Conservation (phyloP, 805 yeast genomes). For the Candida andamanensis region DNA sequence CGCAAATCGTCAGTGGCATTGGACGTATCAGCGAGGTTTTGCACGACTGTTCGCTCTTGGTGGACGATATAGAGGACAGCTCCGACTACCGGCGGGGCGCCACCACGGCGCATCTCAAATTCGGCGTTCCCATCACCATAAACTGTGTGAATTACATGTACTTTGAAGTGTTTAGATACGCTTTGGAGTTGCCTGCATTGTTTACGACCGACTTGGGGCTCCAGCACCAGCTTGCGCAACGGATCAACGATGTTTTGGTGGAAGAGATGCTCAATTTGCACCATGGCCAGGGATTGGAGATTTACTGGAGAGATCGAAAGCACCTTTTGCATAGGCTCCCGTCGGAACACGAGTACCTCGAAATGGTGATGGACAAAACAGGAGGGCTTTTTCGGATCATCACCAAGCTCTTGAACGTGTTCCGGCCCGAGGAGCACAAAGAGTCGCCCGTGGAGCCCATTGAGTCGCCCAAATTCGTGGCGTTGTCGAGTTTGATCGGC, state of each 20-base stretch:
- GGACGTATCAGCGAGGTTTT: slow-evolving; percentile 28
- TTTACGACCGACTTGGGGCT: slow-evolving; percentile 7
- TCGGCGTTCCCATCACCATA: slow-evolving; percentile 74
- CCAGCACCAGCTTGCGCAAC: slow-evolving; percentile 14
- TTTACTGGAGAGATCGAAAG: slow-evolving; percentile 62
- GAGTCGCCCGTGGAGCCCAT: too few species aligned
- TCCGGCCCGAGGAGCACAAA: too few species aligned
- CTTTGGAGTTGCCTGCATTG: slow-evolving; percentile 19
- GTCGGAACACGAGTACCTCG: slow-evolving; percentile 46
- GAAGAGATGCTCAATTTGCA: slow-evolving; percentile 80
- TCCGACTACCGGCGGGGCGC: slow-evolving; percentile 69
- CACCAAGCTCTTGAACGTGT: slow-evolving; percentile 52
- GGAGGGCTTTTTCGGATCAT: slow-evolving; percentile 84
- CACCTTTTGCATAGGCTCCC: slow-evolving; percentile 14
- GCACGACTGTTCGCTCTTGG: slow-evolving; percentile 34
- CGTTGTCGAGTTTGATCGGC: slow-evolving; percentile 73
- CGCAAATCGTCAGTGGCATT: slow-evolving; percentile 18
- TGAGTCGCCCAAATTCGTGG: slow-evolving; percentile 14
- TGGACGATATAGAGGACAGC: slow-evolving; percentile 87
- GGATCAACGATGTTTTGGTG: slow-evolving; percentile 38
- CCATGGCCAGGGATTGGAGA: slow-evolving; percentile 85
- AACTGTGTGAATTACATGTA: slow-evolving; percentile 82
- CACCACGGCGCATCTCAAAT: slow-evolving; percentile 74
- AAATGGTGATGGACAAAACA: slow-evolving; percentile 82
- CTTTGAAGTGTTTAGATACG: slow-evolving; percentile 59